Evolutionary conservation across 768 basidiomycete species (phyloP), one percentile per base, ranked within the genome.

Genomic region (Obba rivulosa): DNA sequence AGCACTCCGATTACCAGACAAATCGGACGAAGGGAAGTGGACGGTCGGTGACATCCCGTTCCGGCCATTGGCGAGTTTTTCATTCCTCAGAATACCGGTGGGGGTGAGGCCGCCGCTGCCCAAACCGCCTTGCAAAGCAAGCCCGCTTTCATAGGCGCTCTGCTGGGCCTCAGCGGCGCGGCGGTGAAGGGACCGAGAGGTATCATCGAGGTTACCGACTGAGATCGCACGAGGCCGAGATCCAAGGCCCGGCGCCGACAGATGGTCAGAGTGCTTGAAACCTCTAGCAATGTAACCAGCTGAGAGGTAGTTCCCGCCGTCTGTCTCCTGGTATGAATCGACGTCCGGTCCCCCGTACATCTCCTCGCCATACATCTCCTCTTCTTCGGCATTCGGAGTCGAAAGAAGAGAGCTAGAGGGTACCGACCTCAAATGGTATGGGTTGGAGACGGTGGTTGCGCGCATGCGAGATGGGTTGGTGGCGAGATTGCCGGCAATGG

Each of bases 371-470:
- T 87, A 86, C 55, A 80, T 76, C 43, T 90, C 87, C 44, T 90
- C 88, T 16, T 87, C 84, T 50, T 83, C 80, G 37, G 77, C 73
- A 25, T 63, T 75, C 2, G 84, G 78, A 2, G 84, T 80, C 14
- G 80, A 64, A 35, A 89, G 69, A 51, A 87, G 71, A 3, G 85
- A 83, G 36, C 72, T 71, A n/a, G 74, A 67, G 16, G 71, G 73
- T 41, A 80, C 74, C 48, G 85, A 72, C 53, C 85, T 75, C 45
- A 74, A 71, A 52, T 89, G 81, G 65, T 92, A 93, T n/a, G 92
- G 89, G 62, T 90, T 87, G 11, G 93, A 95, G 14, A 97, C 92
- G 1, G 93, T 97, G 60, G 79, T 93, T 14, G 93, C 92, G 8
- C 93, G 83, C 63, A 83, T 69, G 52, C 93, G 80, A 44, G 88